Evolutionary conservation across 352 stramenopile species (phyloP).

Genomic region (Pythium folliculosum): DNA sequence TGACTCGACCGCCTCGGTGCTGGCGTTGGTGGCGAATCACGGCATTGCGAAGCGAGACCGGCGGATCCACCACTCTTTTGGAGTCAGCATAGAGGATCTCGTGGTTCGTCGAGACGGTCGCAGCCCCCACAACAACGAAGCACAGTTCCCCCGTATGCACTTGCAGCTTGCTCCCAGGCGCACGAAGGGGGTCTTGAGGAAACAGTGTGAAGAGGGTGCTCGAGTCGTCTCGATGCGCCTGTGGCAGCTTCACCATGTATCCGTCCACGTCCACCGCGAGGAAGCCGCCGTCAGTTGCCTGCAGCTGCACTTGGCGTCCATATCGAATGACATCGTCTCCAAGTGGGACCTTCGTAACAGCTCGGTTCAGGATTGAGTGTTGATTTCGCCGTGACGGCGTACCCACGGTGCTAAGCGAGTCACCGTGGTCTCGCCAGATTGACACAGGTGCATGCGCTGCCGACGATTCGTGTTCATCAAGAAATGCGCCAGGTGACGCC

Average conservation of each 20-base stretch:
- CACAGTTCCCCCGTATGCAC: constrained; percentile 28
- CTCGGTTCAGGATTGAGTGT: neutral
- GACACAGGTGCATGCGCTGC: neutral
- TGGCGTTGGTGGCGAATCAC: constrained; percentile 15
- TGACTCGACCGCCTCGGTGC: neutral
- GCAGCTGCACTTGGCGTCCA: constrained; percentile 39
- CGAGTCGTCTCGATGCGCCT: constrained; percentile 28
- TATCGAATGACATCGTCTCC: constrained; percentile 33
- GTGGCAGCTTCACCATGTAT: constrained; percentile 34
- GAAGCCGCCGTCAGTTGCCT: constrained; percentile 40
- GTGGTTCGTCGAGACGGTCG: constrained; percentile 24
- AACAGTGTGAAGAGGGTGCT: constrained; percentile 47
- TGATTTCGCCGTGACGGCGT: neutral
- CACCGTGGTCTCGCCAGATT: neutral
- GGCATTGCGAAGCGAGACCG: neutral
- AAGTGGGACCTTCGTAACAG: neutral
- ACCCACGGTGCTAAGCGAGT: neutral
- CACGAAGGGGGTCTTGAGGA: constrained; percentile 29
- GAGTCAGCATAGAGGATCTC: constrained; percentile 24
- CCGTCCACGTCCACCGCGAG: constrained; percentile 43
- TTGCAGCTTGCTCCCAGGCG: constrained; percentile 21
- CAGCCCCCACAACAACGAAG: constrained; percentile 37
- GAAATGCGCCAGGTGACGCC: neutral
- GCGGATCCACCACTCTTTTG: constrained; percentile 7
- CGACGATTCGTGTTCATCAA: neutral